These are phyloP conservation scores for Calcarisporium arbuscula DNA, from an alignment of 2,329 filamentous ascomycete genomes.

Conservation along the genomic window DNA sequence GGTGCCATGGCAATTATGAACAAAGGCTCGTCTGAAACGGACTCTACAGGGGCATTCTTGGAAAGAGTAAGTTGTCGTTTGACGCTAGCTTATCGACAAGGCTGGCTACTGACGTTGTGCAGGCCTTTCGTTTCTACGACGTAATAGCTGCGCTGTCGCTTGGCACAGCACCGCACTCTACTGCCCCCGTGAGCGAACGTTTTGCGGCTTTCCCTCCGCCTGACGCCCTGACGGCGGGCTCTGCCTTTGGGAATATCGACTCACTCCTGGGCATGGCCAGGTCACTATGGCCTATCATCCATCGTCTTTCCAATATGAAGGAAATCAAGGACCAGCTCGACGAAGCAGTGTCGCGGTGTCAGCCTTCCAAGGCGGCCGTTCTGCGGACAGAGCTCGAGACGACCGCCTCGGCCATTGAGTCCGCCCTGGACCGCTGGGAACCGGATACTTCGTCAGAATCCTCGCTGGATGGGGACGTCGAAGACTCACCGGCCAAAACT, in stretches of 20 bases:
- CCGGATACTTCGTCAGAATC: constrained; percentile 19
- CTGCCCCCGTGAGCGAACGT: constrained; percentile 39
- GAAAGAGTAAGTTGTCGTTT: constrained; percentile 41
- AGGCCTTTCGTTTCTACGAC: constrained; percentile 62
- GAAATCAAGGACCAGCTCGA: constrained; percentile 47
- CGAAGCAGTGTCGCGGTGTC: constrained; percentile 33
- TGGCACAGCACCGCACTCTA: constrained; percentile 50
- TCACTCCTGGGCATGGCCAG: constrained; percentile 56
- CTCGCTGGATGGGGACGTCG: constrained; percentile 14
- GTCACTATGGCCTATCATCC: constrained; percentile 57
- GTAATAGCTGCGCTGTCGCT: constrained; percentile 58
- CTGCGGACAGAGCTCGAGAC: constrained; percentile 44
- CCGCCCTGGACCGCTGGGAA: constrained; percentile 48
- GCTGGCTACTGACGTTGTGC: constrained; percentile 15
- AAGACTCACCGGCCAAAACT: constrained; percentile 15
- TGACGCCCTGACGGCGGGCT: constrained; percentile 36
- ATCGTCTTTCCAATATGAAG: constrained; percentile 50
- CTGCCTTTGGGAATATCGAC: constrained; percentile 47
- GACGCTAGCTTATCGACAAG: background rate
- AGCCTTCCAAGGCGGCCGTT: constrained; percentile 38
- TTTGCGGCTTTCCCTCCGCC: constrained; percentile 40
- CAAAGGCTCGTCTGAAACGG: constrained; percentile 35
- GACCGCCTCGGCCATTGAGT: constrained; percentile 48
- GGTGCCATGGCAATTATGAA: constrained; percentile 57
- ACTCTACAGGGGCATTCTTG: constrained; percentile 50